A percentile compares a stretch with the other conserved stretches of the same genome.
These are phyloP conservation scores for Saccharomycopsis fibuligera DNA, from an alignment of 805 yeast species.

Conservation along the genomic window DNA sequence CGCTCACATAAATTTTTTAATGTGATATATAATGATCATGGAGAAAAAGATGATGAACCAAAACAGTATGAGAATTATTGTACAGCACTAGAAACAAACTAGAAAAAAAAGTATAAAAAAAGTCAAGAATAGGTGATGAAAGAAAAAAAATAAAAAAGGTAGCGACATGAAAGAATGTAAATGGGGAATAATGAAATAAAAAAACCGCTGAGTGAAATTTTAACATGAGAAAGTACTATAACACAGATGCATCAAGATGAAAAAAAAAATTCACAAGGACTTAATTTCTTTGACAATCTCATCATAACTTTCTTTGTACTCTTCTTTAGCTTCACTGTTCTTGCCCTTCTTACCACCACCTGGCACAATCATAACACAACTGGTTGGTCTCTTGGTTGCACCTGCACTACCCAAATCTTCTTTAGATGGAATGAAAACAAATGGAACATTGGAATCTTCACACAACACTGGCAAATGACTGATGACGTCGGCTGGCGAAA, in stretches of 20 bases:
- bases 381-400: constrained; percentile 98
- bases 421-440: constrained; percentile 89
- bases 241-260: too few species aligned
- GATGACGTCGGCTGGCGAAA: constrained; percentile 94
- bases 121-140: neutral
- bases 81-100: neutral
- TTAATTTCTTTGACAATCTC: constrained; percentile 31
- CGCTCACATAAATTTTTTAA: too few species aligned
- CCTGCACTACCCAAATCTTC: constrained; percentile 99
- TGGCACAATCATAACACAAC: constrained; percentile 95
- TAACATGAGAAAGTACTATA: neutral
- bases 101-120: too few species aligned
- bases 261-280: neutral
- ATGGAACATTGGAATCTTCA: constrained; percentile 91
- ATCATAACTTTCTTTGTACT: constrained; percentile 87
- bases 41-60: neutral
- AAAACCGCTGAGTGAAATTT: neutral
- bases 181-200: too few species aligned
- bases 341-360: constrained; percentile 84
- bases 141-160: too few species aligned
- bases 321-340: constrained; percentile 63
- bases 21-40: too few species aligned
- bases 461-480: constrained; percentile 96
- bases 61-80: neutral
- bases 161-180: neutral